phyloP scores from a whole-genome alignment of 139 green algal genomes.

The Ulvella scutata region DNA sequence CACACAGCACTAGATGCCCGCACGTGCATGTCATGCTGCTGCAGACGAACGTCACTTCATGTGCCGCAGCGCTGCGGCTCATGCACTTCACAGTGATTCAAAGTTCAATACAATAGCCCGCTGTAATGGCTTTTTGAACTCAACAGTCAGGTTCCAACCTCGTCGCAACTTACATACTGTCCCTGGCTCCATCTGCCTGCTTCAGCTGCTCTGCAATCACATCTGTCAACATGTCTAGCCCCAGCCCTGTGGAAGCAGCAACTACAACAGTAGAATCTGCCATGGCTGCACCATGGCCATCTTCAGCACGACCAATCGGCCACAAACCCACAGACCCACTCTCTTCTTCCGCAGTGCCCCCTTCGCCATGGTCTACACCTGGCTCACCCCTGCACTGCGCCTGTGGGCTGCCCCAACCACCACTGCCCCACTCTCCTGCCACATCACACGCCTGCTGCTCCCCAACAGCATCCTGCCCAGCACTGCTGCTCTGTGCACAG shows the following conservation, averaged over 20 bases:
- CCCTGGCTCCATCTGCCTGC: no score
- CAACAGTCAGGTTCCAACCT: no score
- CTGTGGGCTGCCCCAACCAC: background rate
- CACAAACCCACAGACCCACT: background rate
- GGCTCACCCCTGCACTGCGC: background rate
- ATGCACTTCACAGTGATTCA: no score
- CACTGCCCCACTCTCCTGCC: background rate
- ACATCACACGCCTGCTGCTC: background rate
- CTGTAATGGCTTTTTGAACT: no score
- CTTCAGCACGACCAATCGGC: background rate
- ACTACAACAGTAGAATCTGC: background rate
- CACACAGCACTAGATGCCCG: no score
- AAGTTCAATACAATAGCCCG: no score
- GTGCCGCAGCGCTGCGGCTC: no score
- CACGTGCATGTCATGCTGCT: no score
- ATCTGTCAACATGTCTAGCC: background rate
- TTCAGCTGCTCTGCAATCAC: background rate
- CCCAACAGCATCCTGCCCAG: background rate
- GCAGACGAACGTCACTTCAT: no score
- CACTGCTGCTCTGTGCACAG: no score
- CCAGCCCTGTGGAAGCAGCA: background rate
- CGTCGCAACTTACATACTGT: no score
- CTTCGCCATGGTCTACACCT: background rate
- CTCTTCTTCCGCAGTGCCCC: background rate
- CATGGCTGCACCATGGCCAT: background rate